Evolutionary conservation across 306 rosid species (phyloP).

Genomic region (Cyamopsis tetragonoloba): DNA sequence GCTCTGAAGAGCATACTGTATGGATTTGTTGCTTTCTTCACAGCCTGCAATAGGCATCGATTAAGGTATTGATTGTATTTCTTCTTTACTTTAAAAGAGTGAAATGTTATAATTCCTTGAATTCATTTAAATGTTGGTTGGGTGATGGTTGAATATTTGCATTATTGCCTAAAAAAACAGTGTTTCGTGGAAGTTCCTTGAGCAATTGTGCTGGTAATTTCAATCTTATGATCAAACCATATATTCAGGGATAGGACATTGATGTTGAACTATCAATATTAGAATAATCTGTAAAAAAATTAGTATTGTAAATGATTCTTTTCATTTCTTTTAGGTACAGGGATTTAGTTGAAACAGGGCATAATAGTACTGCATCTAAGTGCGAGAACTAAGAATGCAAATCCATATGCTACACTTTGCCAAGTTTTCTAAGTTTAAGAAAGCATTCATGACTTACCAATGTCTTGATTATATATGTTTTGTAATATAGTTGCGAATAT

Average conservation of each 20-base stretch:
- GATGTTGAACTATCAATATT: neutral
- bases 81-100: slow-evolving; percentile 12
- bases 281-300: neutral
- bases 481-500: neutral
- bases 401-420: neutral
- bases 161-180: neutral
- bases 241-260: neutral
- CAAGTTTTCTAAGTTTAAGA: neutral
- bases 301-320: neutral
- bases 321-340: neutral
- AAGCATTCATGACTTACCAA: neutral
- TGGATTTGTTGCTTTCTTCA: slow-evolving; percentile 80
- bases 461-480: no score
- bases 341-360: neutral
- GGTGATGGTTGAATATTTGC: slow-evolving; percentile 7
- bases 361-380: neutral
- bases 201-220: neutral
- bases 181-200: neutral
- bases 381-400: neutral
- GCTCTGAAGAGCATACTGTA: slow-evolving; percentile 82
- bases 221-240: neutral
- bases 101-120: neutral
- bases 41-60: slow-evolving; percentile 96
- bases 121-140: slow-evolving; percentile 15
- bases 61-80: slow-evolving; percentile 60